Percentiles rank a stretch among this genome's conserved stretches.
phyloP scores from a whole-genome alignment of 768 basidiomycete genomes.

The Lentinula lateritia region DNA sequence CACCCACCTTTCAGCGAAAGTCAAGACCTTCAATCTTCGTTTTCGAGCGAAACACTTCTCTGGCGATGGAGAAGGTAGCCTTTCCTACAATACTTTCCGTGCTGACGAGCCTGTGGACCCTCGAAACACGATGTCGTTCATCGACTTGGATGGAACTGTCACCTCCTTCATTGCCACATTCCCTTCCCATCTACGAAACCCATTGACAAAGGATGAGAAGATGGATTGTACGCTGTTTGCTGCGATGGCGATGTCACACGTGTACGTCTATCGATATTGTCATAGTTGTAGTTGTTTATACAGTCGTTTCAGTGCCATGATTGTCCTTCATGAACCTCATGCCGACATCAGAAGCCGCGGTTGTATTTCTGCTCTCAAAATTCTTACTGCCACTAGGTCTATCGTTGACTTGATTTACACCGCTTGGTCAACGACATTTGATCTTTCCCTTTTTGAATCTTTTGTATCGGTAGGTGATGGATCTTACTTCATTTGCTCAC shows the following conservation, averaged over 20 bases:
- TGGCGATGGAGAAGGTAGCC: constrained; percentile 39
- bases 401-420: constrained; percentile 64
- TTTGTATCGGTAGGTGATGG: constrained; percentile 53
- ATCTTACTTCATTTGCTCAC: background rate
- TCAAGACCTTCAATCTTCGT: constrained; percentile 54
- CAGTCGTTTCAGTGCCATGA: constrained; percentile 48
- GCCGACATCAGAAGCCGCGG: constrained; percentile 51
- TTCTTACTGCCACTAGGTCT: constrained; percentile 59
- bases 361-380: constrained; percentile 66
- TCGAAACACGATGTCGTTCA: constrained; percentile 56
- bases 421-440: constrained; percentile 66
- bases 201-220: constrained; percentile 43
- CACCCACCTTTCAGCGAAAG: constrained; percentile 22
- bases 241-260: constrained; percentile 23
- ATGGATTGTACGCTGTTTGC: constrained; percentile 57
- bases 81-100: constrained; percentile 25
- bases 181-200: constrained; percentile 48
- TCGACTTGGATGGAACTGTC: constrained; percentile 55
- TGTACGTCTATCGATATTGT: constrained; percentile 18
- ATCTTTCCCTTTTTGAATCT: constrained; percentile 64
- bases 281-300: constrained; percentile 23
- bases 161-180: constrained; percentile 54
- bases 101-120: constrained; percentile 44
- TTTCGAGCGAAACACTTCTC: constrained; percentile 56
- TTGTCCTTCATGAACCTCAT: constrained; percentile 74